Percentiles rank a stretch among this genome's conserved stretches.
Conservation (phyloP, 2,329 filamentous ascomycete species). For the Penicillium oxalicum region DNA sequence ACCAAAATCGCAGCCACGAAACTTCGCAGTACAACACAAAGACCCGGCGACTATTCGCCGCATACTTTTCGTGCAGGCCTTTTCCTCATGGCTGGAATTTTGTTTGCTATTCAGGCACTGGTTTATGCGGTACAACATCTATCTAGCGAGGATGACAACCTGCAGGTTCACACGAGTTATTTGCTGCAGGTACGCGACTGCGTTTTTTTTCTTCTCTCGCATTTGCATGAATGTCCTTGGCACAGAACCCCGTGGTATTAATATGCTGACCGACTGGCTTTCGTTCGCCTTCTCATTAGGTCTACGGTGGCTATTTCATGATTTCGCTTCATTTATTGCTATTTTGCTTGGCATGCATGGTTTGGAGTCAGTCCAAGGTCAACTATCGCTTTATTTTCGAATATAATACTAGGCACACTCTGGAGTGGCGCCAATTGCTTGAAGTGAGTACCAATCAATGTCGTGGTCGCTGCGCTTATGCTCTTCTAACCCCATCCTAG, state of each 20-base stretch:
- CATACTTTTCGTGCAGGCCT: slow-evolving; percentile 58
- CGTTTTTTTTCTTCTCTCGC: neutral
- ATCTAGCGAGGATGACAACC: slow-evolving; percentile 42
- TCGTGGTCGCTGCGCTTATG: neutral
- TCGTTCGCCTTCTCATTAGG: slow-evolving; percentile 41
- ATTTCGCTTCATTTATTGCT: slow-evolving; percentile 71
- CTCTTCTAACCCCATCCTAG: slow-evolving; percentile 30
- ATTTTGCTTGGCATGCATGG: slow-evolving; percentile 78
- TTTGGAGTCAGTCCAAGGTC: slow-evolving; percentile 80
- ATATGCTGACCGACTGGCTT: too few relatives aligned
- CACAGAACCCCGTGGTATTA: too few relatives aligned
- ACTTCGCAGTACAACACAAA: slow-evolving; percentile 63
- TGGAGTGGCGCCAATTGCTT: slow-evolving; percentile 84
- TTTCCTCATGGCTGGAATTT: slow-evolving; percentile 60
- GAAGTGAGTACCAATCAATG: slow-evolving; percentile 48
- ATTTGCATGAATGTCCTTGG: too few relatives aligned
- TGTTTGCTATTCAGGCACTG: slow-evolving; percentile 62
- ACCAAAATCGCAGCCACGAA: slow-evolving; percentile 87
- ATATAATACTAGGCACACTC: slow-evolving; percentile 75
- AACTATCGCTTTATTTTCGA: slow-evolving; percentile 98
- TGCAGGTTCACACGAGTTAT: slow-evolving; percentile 56
- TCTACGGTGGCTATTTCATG: slow-evolving; percentile 90
- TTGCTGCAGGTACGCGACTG: slow-evolving; percentile 55
- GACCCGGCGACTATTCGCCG: slow-evolving; percentile 54
- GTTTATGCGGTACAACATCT: slow-evolving; percentile 54